Conservation (phyloP, 345 rosid genomes). For the Carallia brachiata region DNA sequence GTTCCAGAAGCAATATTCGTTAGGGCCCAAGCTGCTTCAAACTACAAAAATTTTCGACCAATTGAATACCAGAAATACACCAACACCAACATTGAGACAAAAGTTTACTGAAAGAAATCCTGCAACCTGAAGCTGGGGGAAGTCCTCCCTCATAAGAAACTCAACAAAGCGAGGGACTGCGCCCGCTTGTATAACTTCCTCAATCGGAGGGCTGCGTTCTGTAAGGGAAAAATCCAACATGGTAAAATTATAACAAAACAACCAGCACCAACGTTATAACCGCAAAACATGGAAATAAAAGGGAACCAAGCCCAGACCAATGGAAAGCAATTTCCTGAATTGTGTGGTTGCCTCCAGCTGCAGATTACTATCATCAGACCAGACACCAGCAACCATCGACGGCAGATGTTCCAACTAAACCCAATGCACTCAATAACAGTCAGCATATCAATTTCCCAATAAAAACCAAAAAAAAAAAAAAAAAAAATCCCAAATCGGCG, state of each 20-base stretch:
- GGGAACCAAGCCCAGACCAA: slow-evolving; percentile 41
- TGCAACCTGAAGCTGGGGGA: slow-evolving; percentile 78
- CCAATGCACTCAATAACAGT: background rate
- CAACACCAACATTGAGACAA: background rate
- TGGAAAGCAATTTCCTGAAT: slow-evolving; percentile 74
- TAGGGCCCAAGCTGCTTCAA: slow-evolving; percentile 90
- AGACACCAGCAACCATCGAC: slow-evolving; percentile 63
- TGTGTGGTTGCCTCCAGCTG: slow-evolving; percentile 86
- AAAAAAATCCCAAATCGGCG: background rate
- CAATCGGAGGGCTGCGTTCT: slow-evolving; percentile 89
- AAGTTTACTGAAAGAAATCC: background rate
- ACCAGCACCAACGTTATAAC: background rate
- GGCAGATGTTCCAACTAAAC: slow-evolving; percentile 73
- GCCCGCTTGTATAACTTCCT: slow-evolving; percentile 77
- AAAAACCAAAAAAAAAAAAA: background rate
- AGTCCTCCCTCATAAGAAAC: slow-evolving; percentile 75
- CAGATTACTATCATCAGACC: slow-evolving; percentile 51
- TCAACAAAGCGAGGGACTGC: slow-evolving; percentile 84
- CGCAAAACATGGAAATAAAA: background rate
- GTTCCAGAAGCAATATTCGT: slow-evolving; percentile 91
- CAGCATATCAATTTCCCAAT: background rate
- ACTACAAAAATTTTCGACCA: slow-evolving; percentile 37
- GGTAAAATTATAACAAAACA: background rate
- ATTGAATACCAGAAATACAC: background rate
- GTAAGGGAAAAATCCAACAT: background rate